Conservation (phyloP, 2,329 filamentous ascomycete genomes). For the Trichoderma harzianum region DNA sequence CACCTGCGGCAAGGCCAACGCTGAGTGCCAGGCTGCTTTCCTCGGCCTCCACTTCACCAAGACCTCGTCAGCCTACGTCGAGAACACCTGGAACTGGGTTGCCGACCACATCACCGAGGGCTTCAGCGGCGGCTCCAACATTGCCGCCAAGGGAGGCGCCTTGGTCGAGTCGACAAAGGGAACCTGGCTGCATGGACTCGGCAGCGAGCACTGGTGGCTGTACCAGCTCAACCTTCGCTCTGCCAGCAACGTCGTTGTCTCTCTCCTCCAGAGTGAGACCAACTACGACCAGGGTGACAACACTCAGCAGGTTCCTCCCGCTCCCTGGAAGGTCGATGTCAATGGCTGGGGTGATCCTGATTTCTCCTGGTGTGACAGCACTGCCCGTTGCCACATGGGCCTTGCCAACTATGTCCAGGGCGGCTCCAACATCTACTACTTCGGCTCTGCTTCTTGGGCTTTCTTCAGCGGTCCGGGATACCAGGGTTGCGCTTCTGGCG, state of each 20-base stretch:
- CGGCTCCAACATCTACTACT: conserved; percentile 39
- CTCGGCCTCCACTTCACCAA: conserved; percentile 48
- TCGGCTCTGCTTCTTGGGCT: conserved; percentile 42
- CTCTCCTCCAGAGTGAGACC: conserved; percentile 52
- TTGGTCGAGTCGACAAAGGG: conserved; percentile 47
- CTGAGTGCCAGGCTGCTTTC: conserved; percentile 45
- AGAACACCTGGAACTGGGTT: conserved; percentile 39
- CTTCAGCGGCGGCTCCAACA: conserved; percentile 44
- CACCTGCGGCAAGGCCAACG: conserved; percentile 33
- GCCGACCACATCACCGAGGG: conserved; percentile 48
- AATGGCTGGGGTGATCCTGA: conserved; percentile 41
- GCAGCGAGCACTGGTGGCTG: conserved; percentile 55
- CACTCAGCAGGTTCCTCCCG: conserved; percentile 33
- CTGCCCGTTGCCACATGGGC: conserved; percentile 41
- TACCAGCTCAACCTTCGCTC: conserved; percentile 55
- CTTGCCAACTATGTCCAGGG: conserved; percentile 41
- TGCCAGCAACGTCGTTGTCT: conserved; percentile 49
- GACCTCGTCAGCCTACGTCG: conserved; percentile 23
- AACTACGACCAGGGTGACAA: conserved; percentile 40
- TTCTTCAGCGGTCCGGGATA: conserved; percentile 42
- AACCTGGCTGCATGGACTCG: conserved; percentile 46
- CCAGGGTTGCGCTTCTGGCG: conserved; percentile 30
- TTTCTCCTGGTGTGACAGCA: conserved; percentile 37
- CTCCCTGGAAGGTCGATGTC: conserved; percentile 38
- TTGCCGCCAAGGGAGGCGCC: conserved; percentile 47